Evolutionary conservation across 345 rosid species (phyloP), one percentile per base, ranked within the genome.

Genomic region (Lenwebbia sp.): DNA sequence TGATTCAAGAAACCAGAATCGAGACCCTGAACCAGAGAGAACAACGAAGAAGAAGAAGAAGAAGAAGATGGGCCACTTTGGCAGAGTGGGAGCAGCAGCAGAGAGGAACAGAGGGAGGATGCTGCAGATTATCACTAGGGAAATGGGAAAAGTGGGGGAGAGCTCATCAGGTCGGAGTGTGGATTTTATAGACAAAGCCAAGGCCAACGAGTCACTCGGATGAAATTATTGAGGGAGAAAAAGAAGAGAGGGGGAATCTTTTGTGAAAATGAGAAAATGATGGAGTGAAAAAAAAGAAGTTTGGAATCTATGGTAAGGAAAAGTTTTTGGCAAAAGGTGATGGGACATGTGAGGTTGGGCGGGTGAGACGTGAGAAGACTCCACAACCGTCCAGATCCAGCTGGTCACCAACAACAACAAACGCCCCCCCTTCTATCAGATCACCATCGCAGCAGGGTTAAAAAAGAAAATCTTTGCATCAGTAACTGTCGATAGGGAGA

Each of bases 311-410:
- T 3, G 51, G 51, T 17, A 44, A 41, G 51, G 65, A 82, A 83
- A 89, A 84, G 84, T 57, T 23, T 83, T 76, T 74, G 85, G 58
- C 40, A 13, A 86, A 91, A 90, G 90, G 75, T 89, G 91, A 90
- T 86, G 91, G 86, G 90, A 92, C 94, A 93, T 89, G 93, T 91
- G 95, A 84, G 90, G 90, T 82, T 25, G 25, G 50, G 44, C 5
- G 50, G 58, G 21, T n/a, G n/a, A n/a, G n/a, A n/a, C n/a, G 55
- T 52, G 76, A 65, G 76, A 15, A 65, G 84, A 84, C 83, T 51
- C 85, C 88, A 60, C 84, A 82, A 57, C 86, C n/a, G 88, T 86
- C 89, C 88, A 88, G 85, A 86, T 88, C 88, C 94, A 93, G 93
- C 92, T 91, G 95, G 91, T 83, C 82, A 84, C 90, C 92, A 91